Evolutionary conservation across 495 filamentous ascomycete species (phyloP).

Genomic region (Lasiosphaeria hispida): DNA sequence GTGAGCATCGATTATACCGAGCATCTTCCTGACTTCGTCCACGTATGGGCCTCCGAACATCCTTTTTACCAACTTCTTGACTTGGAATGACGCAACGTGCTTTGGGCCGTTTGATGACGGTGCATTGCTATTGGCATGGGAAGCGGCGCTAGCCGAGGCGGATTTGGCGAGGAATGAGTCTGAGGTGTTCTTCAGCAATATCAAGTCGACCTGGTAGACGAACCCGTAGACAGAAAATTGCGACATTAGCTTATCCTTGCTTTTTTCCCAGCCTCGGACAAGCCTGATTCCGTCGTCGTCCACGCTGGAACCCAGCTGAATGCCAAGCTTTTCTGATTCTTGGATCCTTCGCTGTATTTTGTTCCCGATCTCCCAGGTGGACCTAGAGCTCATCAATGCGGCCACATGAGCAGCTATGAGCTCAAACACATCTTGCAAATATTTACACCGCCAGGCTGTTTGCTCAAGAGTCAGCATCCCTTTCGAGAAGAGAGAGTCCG

Average conservation of each 20-base stretch:
- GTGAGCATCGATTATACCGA: neutral
- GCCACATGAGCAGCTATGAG: no score
- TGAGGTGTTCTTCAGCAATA: neutral
- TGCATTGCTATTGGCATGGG: neutral
- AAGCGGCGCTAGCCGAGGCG: neutral
- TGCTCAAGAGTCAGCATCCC: no score
- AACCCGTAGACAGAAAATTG: neutral
- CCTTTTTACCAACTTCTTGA: neutral
- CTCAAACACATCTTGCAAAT: no score
- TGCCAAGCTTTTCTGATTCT: neutral
- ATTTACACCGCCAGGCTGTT: no score
- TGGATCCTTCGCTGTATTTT: no score
- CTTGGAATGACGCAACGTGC: neutral
- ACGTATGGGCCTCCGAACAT: neutral
- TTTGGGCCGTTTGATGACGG: neutral
- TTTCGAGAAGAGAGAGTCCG: neutral
- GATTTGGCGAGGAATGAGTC: no score
- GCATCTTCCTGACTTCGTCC: neutral
- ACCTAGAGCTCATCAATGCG: no score
- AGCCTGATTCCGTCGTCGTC: no score
- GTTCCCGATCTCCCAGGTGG: no score
- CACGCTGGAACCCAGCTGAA: neutral
- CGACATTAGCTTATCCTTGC: neutral
- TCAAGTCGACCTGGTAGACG: neutral
- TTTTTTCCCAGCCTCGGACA: neutral